phyloP scores from a whole-genome alignment of 768 basidiomycete species.

The Strobilomyces confusus region DNA sequence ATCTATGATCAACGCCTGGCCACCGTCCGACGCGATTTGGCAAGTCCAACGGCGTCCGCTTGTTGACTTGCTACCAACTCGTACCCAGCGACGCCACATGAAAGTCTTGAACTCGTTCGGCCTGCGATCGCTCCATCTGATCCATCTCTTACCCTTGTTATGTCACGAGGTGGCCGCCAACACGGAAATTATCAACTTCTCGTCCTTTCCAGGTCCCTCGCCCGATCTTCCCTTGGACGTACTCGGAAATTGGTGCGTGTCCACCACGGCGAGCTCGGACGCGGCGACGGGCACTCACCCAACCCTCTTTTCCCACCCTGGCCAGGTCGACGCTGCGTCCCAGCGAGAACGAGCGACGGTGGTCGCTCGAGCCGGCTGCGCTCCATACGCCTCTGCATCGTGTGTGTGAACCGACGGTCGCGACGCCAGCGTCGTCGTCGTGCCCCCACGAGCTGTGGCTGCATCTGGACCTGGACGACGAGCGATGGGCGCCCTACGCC shows the following conservation, averaged over 20 bases:
- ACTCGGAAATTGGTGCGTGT: slow-evolving; percentile 30
- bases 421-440: not conserved
- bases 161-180: slow-evolving; percentile 41
- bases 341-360: slow-evolving; percentile 31
- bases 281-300: not conserved
- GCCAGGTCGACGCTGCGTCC: slow-evolving; percentile 40
- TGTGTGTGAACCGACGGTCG: slow-evolving; percentile 34
- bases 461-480: slow-evolving; percentile 40
- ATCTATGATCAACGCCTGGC: slow-evolving; percentile 9
- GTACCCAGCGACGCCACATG: slow-evolving; percentile 13
- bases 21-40: slow-evolving; percentile 1
- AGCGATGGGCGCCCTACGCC: slow-evolving; percentile 37
- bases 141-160: slow-evolving; percentile 14
- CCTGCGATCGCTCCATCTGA: slow-evolving; percentile 14
- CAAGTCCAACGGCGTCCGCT: slow-evolving; percentile 2
- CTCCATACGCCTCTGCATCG: slow-evolving; percentile 34
- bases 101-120: slow-evolving; percentile 7
- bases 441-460: slow-evolving; percentile 49
- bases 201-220: slow-evolving; percentile 23
- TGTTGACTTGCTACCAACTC: slow-evolving; percentile 17
- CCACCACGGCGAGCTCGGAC: slow-evolving; percentile 15
- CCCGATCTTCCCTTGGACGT: slow-evolving; percentile 16
- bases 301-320: not conserved
- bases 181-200: slow-evolving; percentile 65
- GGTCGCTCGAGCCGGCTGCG: slow-evolving; percentile 41